These are phyloP conservation scores for Pichia rugopelliculosa DNA, from an alignment of 805 yeast genomes.

Conservation along the genomic window DNA sequence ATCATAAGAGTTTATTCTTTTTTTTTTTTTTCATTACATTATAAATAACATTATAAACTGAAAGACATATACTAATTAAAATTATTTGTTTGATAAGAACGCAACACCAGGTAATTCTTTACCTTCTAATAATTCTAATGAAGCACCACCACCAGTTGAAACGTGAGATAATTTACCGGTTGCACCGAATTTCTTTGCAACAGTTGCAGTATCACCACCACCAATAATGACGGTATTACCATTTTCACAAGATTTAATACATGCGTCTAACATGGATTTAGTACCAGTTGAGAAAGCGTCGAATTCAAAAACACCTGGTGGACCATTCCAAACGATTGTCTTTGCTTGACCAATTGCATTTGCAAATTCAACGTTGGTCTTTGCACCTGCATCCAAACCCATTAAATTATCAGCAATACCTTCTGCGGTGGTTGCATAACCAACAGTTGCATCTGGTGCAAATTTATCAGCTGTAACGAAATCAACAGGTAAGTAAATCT, in stretches of 20 bases:
- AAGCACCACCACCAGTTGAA: conserved; percentile 99
- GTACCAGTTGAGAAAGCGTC: conserved; percentile 90
- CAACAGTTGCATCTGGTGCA: conserved; percentile 82
- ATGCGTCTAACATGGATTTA: conserved; percentile 80
- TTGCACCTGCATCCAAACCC: conserved; percentile 96
- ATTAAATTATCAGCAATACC: conserved; percentile 95
- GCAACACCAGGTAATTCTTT: conserved; percentile 97
- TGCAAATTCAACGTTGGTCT: conserved; percentile 71
- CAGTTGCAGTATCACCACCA: conserved; percentile 99
- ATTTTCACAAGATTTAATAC: conserved; percentile 74
- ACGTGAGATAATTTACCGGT: conserved; percentile 96
- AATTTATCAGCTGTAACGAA: conserved; percentile 93
- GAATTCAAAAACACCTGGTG: conserved; percentile 99
- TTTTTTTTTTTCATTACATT: not conserved
- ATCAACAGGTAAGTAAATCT: conserved; percentile 90
- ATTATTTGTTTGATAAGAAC: conserved; percentile 70
- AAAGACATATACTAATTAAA: not conserved
- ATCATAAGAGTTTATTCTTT: not conserved
- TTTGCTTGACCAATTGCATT: conserved; percentile 85
- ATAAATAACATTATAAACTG: not conserved
- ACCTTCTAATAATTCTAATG: conserved; percentile 97
- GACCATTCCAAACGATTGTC: conserved; percentile 99
- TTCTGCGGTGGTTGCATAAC: conserved; percentile 75
- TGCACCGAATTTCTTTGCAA: conserved; percentile 96
- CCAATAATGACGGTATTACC: conserved; percentile 97